Base-by-base conservation (phyloP, 2,329 filamentous ascomycete species). In the Huntiella bhutanensis region DNA sequence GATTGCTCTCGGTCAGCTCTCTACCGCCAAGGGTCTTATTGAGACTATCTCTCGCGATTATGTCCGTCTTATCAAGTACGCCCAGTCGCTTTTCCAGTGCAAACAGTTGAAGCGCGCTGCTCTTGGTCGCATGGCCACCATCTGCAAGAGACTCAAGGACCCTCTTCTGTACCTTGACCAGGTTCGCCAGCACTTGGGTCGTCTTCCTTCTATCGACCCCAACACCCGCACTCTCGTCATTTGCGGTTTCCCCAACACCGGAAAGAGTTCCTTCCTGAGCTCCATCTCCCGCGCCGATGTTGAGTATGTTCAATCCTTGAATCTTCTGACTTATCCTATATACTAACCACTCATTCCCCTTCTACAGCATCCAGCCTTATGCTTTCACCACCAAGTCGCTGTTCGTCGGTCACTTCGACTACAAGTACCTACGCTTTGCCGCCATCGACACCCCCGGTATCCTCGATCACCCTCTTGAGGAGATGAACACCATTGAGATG, bases 401-500 rank as follows among this genome's bases (percentile, higher is more conserved):
- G 57, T 98, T 95, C 59, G 88, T 96, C 28, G 91, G 91, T 50
- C 91, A 98, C 65, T 95, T 96, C 60, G 86, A 94, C 65, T 93
- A 92, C 70, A 94, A 94, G 66, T 63, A 63, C 47, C 54, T 63
- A 48, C 61, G 64, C 33, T 72, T 72, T 59, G 68, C 71, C 66
- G 87, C 86, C 22, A 95, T 98, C 55, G 91, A 98, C 64, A 98
- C 91, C 8, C 88, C 88, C n/a, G 91, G 91, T 70, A 94, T 98
- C 54, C 68, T 98, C 51, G 91, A 98, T 56, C 91, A 98, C 61
- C 87, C 88, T 33, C 75, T 98, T 6, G 91, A 96, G 65, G 91
- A 96, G 67, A 98, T 96, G 91, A 94, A 95, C 67, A 96, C 91
- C 3, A 98, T 98, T 59, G 91, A 98, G 65, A 96, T 96, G 85